Conservation (phyloP, 2,329 filamentous ascomycete species). For the Colletotrichum australisinense region DNA sequence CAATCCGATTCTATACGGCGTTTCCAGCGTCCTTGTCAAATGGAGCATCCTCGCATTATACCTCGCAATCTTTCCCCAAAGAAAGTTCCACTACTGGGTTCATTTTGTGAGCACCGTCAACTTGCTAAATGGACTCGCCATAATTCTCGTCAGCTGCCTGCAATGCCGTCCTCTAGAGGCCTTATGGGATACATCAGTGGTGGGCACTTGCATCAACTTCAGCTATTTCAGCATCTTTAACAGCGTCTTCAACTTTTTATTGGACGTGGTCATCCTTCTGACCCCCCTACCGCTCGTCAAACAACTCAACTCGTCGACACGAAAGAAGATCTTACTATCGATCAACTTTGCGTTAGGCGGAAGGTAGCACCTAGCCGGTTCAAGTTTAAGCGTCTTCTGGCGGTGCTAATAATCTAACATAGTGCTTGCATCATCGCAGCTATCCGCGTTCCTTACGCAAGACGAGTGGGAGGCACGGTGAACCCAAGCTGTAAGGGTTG, state of each 20-base stretch:
- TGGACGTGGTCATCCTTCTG: conserved; percentile 13
- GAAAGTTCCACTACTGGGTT: conserved; percentile 20
- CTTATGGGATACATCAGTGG: neutral
- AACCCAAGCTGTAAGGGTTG: conserved; percentile 12
- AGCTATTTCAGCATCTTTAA: conserved; percentile 26
- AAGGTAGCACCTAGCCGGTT: neutral
- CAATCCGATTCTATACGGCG: conserved; percentile 22
- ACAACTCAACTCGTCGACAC: conserved; percentile 8
- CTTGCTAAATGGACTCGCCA: conserved; percentile 12
- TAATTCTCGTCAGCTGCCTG: conserved; percentile 23
- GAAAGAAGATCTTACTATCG: conserved; percentile 12
- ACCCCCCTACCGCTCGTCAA: conserved; percentile 12
- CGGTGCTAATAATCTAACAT: neutral
- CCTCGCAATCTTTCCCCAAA: conserved; percentile 17
- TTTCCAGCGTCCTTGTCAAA: conserved; percentile 17
- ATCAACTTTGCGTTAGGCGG: conserved; percentile 22
- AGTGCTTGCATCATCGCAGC: conserved; percentile 17
- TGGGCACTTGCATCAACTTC: conserved; percentile 17
- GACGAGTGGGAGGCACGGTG: conserved; percentile 14
- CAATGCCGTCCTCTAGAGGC: conserved; percentile 18
- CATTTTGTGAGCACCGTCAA: conserved; percentile 15
- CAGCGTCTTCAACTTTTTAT: conserved; percentile 21
- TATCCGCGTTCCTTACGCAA: conserved; percentile 19
- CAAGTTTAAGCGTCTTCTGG: neutral
- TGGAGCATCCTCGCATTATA: conserved; percentile 26